Conservation (phyloP, 1,284 basidiomycete species). For the Trichosporon asahii region DNA sequence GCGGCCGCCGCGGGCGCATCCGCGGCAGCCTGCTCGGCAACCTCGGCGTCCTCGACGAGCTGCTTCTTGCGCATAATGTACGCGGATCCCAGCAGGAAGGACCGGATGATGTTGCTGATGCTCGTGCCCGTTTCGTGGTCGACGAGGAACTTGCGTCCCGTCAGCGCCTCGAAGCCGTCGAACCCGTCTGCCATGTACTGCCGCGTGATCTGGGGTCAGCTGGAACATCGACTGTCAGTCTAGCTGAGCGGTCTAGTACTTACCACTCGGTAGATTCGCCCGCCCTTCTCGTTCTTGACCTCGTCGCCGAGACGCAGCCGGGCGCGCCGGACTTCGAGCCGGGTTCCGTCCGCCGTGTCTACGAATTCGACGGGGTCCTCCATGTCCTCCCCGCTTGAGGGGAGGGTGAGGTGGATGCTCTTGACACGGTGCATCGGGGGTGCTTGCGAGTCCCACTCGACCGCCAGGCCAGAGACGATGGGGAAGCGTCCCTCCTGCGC, state of each 20-base stretch:
- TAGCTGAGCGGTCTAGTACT: too few species aligned
- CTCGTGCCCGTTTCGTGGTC: conserved; percentile 81
- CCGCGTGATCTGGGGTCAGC: conserved; percentile 44
- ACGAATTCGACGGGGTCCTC: conserved; percentile 44
- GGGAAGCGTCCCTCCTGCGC: conserved; percentile 93
- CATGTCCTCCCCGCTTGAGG: conserved; percentile 30
- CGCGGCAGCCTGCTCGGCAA: not conserved
- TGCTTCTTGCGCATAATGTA: conserved; percentile 53
- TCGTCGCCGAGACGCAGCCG: conserved; percentile 53
- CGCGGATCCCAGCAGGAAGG: conserved; percentile 66
- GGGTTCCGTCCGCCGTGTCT: conserved; percentile 51
- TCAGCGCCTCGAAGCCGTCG: conserved; percentile 74
- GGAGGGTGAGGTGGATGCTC: conserved; percentile 62
- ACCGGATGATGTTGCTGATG: conserved; percentile 76
- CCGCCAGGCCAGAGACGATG: conserved; percentile 76
- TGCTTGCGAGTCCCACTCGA: conserved; percentile 74
- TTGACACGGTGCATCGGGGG: conserved; percentile 68
- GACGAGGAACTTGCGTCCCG: conserved; percentile 66
- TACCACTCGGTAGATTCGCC: conserved; percentile 68
- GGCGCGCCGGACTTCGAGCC: conserved; percentile 48
- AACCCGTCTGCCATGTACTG: conserved; percentile 55
- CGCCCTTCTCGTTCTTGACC: conserved; percentile 59
- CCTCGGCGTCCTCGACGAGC: conserved; percentile 30
- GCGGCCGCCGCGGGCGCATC: too few species aligned
- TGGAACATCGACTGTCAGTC: too few species aligned